phyloP scores from a whole-genome alignment of 1,284 basidiomycete species.

The Exobasidium rhododendri region DNA sequence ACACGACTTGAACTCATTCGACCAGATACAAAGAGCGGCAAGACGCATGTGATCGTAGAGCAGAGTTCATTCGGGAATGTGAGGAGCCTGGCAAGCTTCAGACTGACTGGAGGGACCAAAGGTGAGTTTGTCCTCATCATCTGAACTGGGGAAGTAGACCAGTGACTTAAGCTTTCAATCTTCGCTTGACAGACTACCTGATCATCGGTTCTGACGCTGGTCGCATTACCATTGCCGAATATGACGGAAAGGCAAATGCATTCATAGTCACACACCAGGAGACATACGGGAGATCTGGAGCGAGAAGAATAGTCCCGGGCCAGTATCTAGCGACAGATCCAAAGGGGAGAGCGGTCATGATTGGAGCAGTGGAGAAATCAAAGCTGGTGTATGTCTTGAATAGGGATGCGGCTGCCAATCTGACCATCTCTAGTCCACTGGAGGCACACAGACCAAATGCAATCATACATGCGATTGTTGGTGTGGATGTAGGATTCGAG shows the following conservation, averaged over 20 bases:
- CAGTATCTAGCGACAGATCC: constrained; percentile 54
- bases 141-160: neutral
- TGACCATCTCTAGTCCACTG: constrained; percentile 53
- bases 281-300: constrained; percentile 51
- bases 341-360: constrained; percentile 51
- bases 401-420: constrained; percentile 50
- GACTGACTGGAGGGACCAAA: constrained; percentile 41
- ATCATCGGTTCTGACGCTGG: constrained; percentile 53
- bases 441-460: constrained; percentile 48
- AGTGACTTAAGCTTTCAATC: neutral
- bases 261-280: constrained; percentile 50
- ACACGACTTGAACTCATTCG: constrained; percentile 44
- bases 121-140: constrained; percentile 13
- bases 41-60: constrained; percentile 30
- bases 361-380: constrained; percentile 50
- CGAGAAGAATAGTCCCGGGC: constrained; percentile 49
- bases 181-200: constrained; percentile 36
- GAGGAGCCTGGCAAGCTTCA: constrained; percentile 47
- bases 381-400: constrained; percentile 54
- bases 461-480: constrained; percentile 49
- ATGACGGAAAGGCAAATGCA: constrained; percentile 32
- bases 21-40: constrained; percentile 45
- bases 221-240: constrained; percentile 50
- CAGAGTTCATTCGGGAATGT: constrained; percentile 48
- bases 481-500: constrained; percentile 53